Base-by-base conservation (phyloP, 306 rosid species). In the Rubus idaeus region DNA sequence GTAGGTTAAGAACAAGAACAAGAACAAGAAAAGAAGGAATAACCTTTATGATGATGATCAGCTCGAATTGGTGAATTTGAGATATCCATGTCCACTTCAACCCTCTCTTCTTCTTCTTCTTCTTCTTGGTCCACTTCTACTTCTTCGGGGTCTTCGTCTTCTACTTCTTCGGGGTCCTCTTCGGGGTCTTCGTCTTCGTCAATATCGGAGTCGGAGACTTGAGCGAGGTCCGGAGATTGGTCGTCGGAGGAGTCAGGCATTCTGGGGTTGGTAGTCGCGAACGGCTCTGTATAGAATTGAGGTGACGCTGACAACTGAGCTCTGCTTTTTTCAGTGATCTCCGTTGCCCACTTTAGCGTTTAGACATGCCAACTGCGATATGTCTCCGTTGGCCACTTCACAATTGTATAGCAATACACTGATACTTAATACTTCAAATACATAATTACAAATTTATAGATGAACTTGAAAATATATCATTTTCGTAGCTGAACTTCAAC, bases 41-140 rank as follows among this genome's bases (percentile, higher is more conserved):
- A 69, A 88, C 89, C 92, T 83, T 67, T 44, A 10, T 10, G 64
- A 68, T 39, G 78, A 9, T 67, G 73, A 71, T 69, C 70, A 11
- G 67, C 75, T 42, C 21, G 23, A 35, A n/a, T 61, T 13, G 83
- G 83, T 61, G 86, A 78, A 79, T 71, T 74, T 44, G 81, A 52
- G 71, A 77, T 61, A 11, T 70, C 74, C 75, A 74, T 74, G 51
- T 74, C 77, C 26, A 58, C 69, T 60, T 60, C 77, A 26, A 14
- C 44, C 77, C 35, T 45, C 37, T 46, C 42, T 41, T 71, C 75
- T 52, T 35, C 67, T 39, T 41, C 14, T 21, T 61, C 61, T 39
- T 49, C 64, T 2, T 58, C 64, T 5, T 42, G 46, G 5, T 42
- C 46, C 5, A 4, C 46, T 42, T 42, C 46, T 8, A 57, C 84